A percentile compares a stretch with the other conserved stretches of the same genome.
Evolutionary conservation across 2,329 filamentous ascomycete genomes (phyloP).

Genomic region (Tolypocladium tropicale): DNA sequence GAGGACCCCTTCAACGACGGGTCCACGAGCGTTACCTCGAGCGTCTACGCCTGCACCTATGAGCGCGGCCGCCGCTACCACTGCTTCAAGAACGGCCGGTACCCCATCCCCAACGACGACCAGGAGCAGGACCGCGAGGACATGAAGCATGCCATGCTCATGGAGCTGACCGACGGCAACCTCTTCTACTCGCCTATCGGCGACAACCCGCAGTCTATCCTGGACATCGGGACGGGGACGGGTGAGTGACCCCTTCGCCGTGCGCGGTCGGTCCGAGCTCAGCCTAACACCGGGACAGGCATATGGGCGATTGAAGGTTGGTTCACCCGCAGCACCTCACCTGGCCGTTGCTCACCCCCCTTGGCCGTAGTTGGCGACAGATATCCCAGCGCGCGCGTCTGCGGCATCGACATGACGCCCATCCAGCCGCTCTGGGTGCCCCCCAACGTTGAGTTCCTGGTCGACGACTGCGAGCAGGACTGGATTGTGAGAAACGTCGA

Average conservation of each 20-base stretch:
- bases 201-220: not conserved
- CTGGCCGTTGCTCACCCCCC: no score
- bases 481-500: slow-evolving; percentile 18
- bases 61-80: slow-evolving; percentile 17
- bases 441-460: slow-evolving; percentile 27
- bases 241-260: not conserved
- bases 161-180: not conserved
- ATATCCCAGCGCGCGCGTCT: slow-evolving; percentile 24
- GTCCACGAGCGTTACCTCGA: slow-evolving; percentile 3
- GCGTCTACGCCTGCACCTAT: slow-evolving; percentile 5
- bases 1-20: slow-evolving; percentile 3
- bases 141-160: not conserved
- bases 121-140: not conserved
- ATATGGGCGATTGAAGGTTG: not conserved
- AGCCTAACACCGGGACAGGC: not conserved
- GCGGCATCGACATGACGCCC: slow-evolving; percentile 27
- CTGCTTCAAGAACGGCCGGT: slow-evolving; percentile 20
- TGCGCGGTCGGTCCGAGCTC: not conserved
- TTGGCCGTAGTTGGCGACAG: slow-evolving; percentile 9
- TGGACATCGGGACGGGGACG: not conserved
- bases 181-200: not conserved
- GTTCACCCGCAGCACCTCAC: not conserved
- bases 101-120: slow-evolving; percentile 29
- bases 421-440: slow-evolving; percentile 30
- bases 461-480: slow-evolving; percentile 23